phyloP scores from a whole-genome alignment of 1,139 yeast genomes.

The Taphrina populina region DNA sequence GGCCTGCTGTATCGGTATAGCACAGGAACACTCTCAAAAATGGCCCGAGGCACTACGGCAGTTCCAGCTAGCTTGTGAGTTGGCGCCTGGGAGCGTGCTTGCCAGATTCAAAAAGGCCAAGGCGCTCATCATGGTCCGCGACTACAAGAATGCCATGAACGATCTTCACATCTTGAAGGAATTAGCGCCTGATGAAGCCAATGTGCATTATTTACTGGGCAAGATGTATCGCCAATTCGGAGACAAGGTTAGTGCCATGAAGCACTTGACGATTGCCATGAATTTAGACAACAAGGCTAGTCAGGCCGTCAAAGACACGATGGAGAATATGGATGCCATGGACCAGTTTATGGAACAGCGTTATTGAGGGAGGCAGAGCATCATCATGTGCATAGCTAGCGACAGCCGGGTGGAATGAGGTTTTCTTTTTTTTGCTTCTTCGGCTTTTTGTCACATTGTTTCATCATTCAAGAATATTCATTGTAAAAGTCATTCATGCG shows the following conservation, averaged over 20 bases:
- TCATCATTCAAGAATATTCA: too few species aligned
- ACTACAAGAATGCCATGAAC: conserved; percentile 54
- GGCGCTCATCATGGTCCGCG: conserved; percentile 54
- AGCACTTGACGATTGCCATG: conserved; percentile 84
- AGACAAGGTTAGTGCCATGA: conserved; percentile 73
- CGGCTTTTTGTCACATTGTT: too few species aligned
- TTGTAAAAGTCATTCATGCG: too few species aligned
- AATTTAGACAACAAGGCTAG: conserved; percentile 93
- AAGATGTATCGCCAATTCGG: conserved; percentile 77
- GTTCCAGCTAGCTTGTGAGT: conserved; percentile 76
- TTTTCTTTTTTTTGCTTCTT: too few species aligned
- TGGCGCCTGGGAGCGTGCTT: conserved; percentile 82
- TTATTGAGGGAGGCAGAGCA: too few species aligned
- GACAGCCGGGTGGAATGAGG: too few species aligned
- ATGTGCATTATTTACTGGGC: conserved; percentile 85
- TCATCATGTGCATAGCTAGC: too few species aligned
- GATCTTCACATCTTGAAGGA: conserved; percentile 70
- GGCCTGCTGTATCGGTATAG: conserved; percentile 93
- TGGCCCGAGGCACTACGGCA: conserved; percentile 73
- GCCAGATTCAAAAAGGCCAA: conserved; percentile 91
- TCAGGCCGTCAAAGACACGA: conserved; percentile 77
- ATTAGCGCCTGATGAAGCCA: conserved; percentile 90
- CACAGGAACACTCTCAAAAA: conserved; percentile 67
- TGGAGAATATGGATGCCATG: conserved; percentile 31
- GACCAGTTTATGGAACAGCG: conserved; percentile 15